phyloP scores from a whole-genome alignment of 768 basidiomycete species.

The Suillus alpinus region DNA sequence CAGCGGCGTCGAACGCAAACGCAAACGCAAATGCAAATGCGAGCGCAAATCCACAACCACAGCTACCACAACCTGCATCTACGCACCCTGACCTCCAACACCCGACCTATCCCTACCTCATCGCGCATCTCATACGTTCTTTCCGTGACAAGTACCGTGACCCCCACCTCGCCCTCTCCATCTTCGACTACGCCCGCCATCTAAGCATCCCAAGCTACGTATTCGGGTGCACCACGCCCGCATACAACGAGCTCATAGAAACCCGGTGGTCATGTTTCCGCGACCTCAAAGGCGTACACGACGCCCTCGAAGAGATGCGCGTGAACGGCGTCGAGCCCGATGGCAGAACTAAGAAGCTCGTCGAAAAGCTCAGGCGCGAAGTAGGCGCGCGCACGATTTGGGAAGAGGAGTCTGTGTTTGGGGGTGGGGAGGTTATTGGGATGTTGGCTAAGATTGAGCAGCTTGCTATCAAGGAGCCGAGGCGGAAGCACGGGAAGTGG shows the following conservation, averaged over 20 bases:
- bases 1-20: neutral
- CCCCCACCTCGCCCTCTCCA: conserved; percentile 75
- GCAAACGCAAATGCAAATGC: neutral
- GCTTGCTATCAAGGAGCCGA: conserved; percentile 28
- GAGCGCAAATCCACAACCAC: neutral
- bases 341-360: conserved; percentile 53
- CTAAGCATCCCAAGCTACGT: conserved; percentile 81
- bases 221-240: conserved; percentile 82
- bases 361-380: conserved; percentile 63
- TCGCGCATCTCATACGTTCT: conserved; percentile 73
- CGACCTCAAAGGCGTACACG: conserved; percentile 74
- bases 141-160: conserved; percentile 78
- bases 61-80: neutral
- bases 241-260: conserved; percentile 84
- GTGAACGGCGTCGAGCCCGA: conserved; percentile 74
- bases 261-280: conserved; percentile 84
- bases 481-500: conserved; percentile 12
- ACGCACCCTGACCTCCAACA: conserved; percentile 41
- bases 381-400: conserved; percentile 53
- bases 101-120: conserved; percentile 67
- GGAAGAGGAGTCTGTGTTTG: conserved; percentile 46
- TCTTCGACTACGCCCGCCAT: conserved; percentile 78
- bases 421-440: conserved; percentile 48
- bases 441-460: conserved; percentile 53
- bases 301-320: conserved; percentile 77